Conservation (phyloP, 78 protist genomes). For the Dictyostelium capitatum region DNA sequence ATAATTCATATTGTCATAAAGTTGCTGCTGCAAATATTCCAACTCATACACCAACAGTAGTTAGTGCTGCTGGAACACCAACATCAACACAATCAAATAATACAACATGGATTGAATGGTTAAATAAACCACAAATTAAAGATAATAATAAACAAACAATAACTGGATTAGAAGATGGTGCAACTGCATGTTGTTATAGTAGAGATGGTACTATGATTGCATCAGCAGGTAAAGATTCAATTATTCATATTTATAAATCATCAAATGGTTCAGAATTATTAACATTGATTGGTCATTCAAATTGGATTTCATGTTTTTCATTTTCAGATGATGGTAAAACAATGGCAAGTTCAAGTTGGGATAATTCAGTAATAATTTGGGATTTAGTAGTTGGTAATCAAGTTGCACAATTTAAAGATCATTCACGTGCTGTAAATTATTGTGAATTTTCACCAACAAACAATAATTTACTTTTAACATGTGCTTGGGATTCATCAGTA, state of each 20-base stretch:
- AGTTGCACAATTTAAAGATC: constrained; percentile 57
- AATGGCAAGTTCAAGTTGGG: constrained; percentile 81
- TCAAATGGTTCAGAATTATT: constrained; percentile 61
- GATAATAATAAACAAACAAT: constrained; percentile 74
- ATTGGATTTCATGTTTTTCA: constrained; percentile 65
- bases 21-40: constrained; percentile 8
- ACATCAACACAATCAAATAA: not conserved
- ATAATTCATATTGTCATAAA: constrained; percentile 18
- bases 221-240: constrained; percentile 45
- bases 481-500: constrained; percentile 70
- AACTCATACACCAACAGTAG: not conserved
- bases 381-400: constrained; percentile 69
- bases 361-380: constrained; percentile 73
- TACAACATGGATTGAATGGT: constrained; percentile 73
- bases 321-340: constrained; percentile 76
- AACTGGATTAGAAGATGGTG: constrained; percentile 67
- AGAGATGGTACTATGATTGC: constrained; percentile 68
- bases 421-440: constrained; percentile 53
- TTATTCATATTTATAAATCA: constrained; percentile 53
- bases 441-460: constrained; percentile 56
- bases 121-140: constrained; percentile 75
- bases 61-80: not conserved
- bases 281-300: constrained; percentile 66
- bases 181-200: constrained; percentile 45
- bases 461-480: constrained; percentile 4